phyloP scores from a whole-genome alignment of 176 grass and related monocot species.

The Eragrostis curvula region DNA sequence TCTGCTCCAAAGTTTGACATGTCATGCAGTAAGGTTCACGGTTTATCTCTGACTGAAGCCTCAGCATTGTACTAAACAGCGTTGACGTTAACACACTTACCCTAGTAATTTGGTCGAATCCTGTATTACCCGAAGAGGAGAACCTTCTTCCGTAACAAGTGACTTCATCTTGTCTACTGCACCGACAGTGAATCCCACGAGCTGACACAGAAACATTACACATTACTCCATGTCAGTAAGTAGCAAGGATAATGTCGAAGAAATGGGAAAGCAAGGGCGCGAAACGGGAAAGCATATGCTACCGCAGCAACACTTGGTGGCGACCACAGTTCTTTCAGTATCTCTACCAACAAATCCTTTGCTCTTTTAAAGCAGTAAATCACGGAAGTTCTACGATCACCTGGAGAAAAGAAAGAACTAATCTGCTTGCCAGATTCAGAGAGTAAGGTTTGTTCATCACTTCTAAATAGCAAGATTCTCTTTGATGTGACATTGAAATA shows the following conservation, averaged over 20 bases:
- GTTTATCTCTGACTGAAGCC: no score
- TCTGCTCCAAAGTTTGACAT: constrained; percentile 41
- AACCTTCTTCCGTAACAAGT: constrained; percentile 43
- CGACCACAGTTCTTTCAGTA: constrained; percentile 48
- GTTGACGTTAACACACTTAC: constrained; percentile 19
- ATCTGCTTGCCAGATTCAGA: not conserved
- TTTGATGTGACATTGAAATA: no score
- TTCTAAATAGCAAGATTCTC: no score
- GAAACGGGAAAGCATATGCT: not conserved
- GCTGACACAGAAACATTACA: constrained; percentile 23
- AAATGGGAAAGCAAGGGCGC: not conserved
- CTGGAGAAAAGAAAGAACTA: not conserved
- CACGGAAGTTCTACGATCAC: not conserved
- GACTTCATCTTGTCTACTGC: constrained; percentile 43
- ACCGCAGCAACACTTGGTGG: constrained; percentile 67
- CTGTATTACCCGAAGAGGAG: constrained; percentile 50
- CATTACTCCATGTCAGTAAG: no score
- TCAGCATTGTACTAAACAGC: not conserved
- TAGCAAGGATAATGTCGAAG: no score
- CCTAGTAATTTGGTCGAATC: constrained; percentile 52
- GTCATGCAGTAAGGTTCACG: not conserved
- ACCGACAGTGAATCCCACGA: constrained; percentile 50
- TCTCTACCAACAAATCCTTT: not conserved
- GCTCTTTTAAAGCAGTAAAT: not conserved
- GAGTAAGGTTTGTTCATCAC: not conserved